A percentile compares a stretch with the other conserved stretches of the same genome.
These are phyloP conservation scores for Cutaneotrichosporon dermatis DNA, from an alignment of 1,284 basidiomycete genomes.

Conservation along the genomic window DNA sequence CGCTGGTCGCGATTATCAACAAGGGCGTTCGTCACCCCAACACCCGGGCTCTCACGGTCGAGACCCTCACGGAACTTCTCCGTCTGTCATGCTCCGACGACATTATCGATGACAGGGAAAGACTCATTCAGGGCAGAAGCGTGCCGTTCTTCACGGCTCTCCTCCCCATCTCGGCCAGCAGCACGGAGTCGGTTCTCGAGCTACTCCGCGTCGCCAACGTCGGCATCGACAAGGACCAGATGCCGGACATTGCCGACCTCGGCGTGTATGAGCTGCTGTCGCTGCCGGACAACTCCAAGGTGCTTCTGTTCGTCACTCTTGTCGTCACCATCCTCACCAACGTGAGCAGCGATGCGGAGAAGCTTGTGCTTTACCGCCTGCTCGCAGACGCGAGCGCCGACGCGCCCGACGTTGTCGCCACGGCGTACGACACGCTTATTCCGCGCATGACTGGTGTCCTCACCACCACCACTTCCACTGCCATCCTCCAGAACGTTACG, in stretches of 20 bases:
- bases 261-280: constrained; percentile 50
- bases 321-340: constrained; percentile 68
- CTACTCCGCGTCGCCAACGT: constrained; percentile 62
- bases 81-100: constrained; percentile 56
- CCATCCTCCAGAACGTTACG: constrained; percentile 66
- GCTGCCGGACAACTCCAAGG: constrained; percentile 58
- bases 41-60: constrained; percentile 52
- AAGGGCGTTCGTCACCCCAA: constrained; percentile 72
- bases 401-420: constrained; percentile 69
- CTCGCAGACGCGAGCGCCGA: constrained; percentile 67
- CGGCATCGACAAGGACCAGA: constrained; percentile 54
- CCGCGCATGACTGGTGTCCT: constrained; percentile 74
- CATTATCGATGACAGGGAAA: constrained; percentile 22
- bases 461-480: constrained; percentile 65
- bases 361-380: constrained; percentile 70
- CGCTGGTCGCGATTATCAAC: constrained; percentile 73
- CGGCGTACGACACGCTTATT: constrained; percentile 74
- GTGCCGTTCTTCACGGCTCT: constrained; percentile 81
- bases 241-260: constrained; percentile 51
- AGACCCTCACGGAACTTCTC: constrained; percentile 31
- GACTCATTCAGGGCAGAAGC: constrained; percentile 56
- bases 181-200: constrained; percentile 55
- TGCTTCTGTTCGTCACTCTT: constrained; percentile 70
- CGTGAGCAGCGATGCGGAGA: constrained; percentile 73
- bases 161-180: constrained; percentile 61